phyloP scores from a whole-genome alignment of 768 basidiomycete genomes.

The Agaricus sinodeliciosus region DNA sequence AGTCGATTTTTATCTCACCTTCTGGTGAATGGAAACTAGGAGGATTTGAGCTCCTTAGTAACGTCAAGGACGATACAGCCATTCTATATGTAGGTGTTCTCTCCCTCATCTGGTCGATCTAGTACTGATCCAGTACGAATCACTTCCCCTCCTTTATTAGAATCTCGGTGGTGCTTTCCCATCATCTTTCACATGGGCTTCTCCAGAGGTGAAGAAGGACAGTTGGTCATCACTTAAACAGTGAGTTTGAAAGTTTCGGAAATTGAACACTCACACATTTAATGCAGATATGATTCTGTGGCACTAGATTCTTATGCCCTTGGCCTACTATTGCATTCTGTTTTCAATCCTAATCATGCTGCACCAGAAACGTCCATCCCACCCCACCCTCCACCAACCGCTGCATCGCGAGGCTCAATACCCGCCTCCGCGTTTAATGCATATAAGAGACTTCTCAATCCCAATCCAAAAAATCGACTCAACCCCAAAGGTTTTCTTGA shows the following conservation, averaged over 20 bases:
- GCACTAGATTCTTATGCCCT: constrained; percentile 84
- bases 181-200: constrained; percentile 51
- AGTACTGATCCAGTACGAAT: not conserved
- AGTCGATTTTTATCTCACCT: constrained; percentile 82
- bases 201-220: constrained; percentile 84
- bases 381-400: constrained; percentile 72
- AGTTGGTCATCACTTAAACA: constrained; percentile 84
- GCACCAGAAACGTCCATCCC: constrained; percentile 60
- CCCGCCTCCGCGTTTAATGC: constrained; percentile 68
- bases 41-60: constrained; percentile 88
- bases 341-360: constrained; percentile 84
- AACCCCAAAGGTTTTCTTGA: constrained; percentile 74
- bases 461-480: constrained; percentile 75
- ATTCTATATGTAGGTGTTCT: constrained; percentile 67
- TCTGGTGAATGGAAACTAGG: constrained; percentile 97
- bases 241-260: constrained; percentile 32
- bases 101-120: not conserved
- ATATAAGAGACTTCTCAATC: constrained; percentile 87
- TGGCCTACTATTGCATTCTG: constrained; percentile 75
- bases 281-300: constrained; percentile 40
- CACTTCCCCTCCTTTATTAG: constrained; percentile 21
- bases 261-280: not conserved
- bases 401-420: constrained; percentile 71
- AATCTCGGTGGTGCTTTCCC: constrained; percentile 63
- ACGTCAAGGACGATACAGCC: constrained; percentile 68